Percentiles rank a stretch among this genome's conserved stretches.
Evolutionary conservation across 2,329 filamentous ascomycete species (phyloP).

Genomic region (Phialemoniopsis sp.): DNA sequence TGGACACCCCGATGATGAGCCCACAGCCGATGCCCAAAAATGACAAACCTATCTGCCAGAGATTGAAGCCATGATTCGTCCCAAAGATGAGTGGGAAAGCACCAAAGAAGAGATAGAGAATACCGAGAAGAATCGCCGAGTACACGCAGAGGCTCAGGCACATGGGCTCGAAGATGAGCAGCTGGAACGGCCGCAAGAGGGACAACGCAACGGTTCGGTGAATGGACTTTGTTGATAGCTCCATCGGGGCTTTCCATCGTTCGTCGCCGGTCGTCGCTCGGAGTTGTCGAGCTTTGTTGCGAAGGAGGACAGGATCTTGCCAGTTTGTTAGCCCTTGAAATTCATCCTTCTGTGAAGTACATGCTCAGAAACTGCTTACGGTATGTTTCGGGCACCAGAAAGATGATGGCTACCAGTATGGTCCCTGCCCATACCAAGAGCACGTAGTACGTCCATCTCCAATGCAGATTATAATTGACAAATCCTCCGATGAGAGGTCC

Average conservation of each 20-base stretch:
- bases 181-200: constrained; percentile 47
- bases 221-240: background rate
- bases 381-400: background rate
- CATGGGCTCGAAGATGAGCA: constrained; percentile 64
- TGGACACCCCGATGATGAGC: constrained; percentile 54
- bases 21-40: constrained; percentile 50
- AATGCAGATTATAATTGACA: background rate
- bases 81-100: constrained; percentile 63
- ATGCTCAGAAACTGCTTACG: too few relatives aligned
- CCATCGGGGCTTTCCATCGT: background rate
- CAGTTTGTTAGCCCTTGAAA: too few relatives aligned
- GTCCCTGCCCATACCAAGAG: background rate
- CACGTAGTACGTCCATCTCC: constrained; percentile 1
- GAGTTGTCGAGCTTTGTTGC: background rate
- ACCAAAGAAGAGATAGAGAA: constrained; percentile 55
- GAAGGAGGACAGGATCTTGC: too few relatives aligned
- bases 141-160: constrained; percentile 60
- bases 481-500: background rate
- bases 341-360: too few relatives aligned
- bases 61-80: constrained; percentile 53
- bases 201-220: constrained; percentile 37
- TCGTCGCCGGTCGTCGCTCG: background rate
- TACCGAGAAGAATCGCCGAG: constrained; percentile 34
- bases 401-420: background rate
- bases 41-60: constrained; percentile 53